Percentiles rank a stretch among this genome's conserved stretches.
These are phyloP conservation scores for Brassica balearica DNA, from an alignment of 441 rosid genomes.

Conservation along the genomic window DNA sequence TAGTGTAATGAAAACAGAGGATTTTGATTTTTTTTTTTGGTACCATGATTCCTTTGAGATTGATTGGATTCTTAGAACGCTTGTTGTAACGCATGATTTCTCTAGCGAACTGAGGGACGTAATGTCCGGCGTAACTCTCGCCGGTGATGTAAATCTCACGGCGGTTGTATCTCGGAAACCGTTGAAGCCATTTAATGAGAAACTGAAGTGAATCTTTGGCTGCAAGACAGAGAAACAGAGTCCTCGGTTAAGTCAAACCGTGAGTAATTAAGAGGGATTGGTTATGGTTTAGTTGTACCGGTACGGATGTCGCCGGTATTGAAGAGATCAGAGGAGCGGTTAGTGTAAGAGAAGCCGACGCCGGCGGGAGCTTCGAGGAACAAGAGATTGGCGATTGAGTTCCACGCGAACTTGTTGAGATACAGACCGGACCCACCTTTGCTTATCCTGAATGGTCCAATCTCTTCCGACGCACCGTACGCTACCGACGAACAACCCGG, in stretches of 20 bases:
- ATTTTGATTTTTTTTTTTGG: neutral
- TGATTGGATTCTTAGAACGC: constrained; percentile 60
- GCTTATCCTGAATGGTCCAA: constrained; percentile 90
- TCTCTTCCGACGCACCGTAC: constrained; percentile 93
- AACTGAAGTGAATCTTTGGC: constrained; percentile 87
- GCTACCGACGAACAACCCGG: constrained; percentile 99
- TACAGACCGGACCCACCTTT: constrained; percentile 76
- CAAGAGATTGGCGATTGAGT: constrained; percentile 79
- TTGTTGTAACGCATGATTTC: constrained; percentile 71
- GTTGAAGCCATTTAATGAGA: constrained; percentile 70
- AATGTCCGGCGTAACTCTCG: constrained; percentile 98
- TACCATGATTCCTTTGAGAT: constrained; percentile 96
- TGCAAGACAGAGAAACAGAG: constrained; percentile 40
- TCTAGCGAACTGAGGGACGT: constrained; percentile 93
- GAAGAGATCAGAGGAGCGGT: constrained; percentile 76
- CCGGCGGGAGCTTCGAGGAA: constrained; percentile 98
- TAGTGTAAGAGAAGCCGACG: constrained; percentile 95
- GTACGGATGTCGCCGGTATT: constrained; percentile 88
- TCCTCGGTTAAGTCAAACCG: neutral
- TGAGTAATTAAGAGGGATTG: neutral
- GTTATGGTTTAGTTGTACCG: constrained; percentile 50
- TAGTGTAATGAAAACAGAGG: constrained; percentile 12
- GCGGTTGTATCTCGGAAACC: constrained; percentile 81
- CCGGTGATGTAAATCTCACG: constrained; percentile 84
- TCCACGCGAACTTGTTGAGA: constrained; percentile 94